These are phyloP conservation scores for Lactuca sativa DNA, from an alignment of 129 eudicot species.

Conservation along the genomic window DNA sequence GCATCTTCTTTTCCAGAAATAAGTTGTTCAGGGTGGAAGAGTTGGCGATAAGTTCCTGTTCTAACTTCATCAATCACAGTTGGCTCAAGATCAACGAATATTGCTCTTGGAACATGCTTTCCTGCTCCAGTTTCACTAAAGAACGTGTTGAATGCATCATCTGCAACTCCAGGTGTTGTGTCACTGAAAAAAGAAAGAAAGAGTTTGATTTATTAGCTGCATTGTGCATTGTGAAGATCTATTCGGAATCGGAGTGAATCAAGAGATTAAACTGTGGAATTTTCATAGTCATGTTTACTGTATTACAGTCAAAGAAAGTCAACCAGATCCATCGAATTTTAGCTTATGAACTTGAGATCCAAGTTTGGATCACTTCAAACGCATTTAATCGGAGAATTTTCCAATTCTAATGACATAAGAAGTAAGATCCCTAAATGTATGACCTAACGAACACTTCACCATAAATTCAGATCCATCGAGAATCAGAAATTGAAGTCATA, in stretches of 20 bases:
- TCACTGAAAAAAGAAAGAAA: slow-evolving; percentile 52
- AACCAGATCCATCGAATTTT: neutral
- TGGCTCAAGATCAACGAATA: slow-evolving; percentile 94
- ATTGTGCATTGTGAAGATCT: neutral
- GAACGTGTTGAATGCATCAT: slow-evolving; percentile 96
- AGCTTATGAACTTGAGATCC: slow-evolving; percentile 10
- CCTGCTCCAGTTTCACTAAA: slow-evolving; percentile 94
- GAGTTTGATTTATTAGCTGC: neutral
- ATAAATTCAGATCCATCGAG: slow-evolving; percentile 3
- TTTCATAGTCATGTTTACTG: neutral
- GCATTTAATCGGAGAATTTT: neutral
- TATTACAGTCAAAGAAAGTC: slow-evolving; percentile 18
- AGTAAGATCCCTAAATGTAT: slow-evolving; percentile 8
- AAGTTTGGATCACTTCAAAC: slow-evolving; percentile 12
- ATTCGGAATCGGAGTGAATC: neutral
- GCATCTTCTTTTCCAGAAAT: slow-evolving; percentile 99
- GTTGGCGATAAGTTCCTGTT: slow-evolving; percentile 89
- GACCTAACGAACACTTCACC: slow-evolving; percentile 2
- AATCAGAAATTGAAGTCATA: slow-evolving; percentile 2
- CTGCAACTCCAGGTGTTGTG: slow-evolving; percentile 61
- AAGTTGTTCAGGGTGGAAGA: slow-evolving; percentile 96
- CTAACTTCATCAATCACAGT: slow-evolving; percentile 96
- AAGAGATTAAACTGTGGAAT: neutral
- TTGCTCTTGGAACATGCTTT: slow-evolving; percentile 95
- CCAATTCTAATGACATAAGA: slow-evolving; percentile 4